These are phyloP conservation scores for Monascus ruber DNA, from an alignment of 2,329 filamentous ascomycete genomes.

Conservation along the genomic window DNA sequence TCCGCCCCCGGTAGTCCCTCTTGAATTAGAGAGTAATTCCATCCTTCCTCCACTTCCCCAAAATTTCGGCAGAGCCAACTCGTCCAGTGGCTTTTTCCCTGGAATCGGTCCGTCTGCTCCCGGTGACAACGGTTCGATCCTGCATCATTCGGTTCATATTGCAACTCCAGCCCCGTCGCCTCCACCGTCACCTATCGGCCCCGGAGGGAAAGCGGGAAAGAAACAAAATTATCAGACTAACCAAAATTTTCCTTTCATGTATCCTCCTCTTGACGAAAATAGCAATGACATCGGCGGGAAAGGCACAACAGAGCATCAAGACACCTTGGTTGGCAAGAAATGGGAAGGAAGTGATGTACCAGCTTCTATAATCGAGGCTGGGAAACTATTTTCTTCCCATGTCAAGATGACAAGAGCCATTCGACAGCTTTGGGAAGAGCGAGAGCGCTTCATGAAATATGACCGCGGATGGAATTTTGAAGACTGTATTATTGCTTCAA, in stretches of 20 bases:
- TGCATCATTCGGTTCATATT: slow-evolving; percentile 94
- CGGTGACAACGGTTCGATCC: slow-evolving; percentile 53
- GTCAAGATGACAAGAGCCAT: slow-evolving; percentile 88
- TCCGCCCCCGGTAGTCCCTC: slow-evolving; percentile 66
- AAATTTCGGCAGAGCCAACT: slow-evolving; percentile 52
- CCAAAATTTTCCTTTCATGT: slow-evolving; percentile 96
- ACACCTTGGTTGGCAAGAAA: slow-evolving; percentile 64
- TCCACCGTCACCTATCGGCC: slow-evolving; percentile 75
- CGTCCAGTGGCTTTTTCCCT: slow-evolving; percentile 51
- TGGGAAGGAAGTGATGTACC: slow-evolving; percentile 93
- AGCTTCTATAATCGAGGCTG: slow-evolving; percentile 87
- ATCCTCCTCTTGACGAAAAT: slow-evolving; percentile 77
- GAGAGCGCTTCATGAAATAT: slow-evolving; percentile 81
- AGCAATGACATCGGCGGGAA: slow-evolving; percentile 89
- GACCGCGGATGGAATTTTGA: slow-evolving; percentile 74
- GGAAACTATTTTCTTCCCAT: slow-evolving; percentile 76
- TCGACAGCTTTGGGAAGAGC: slow-evolving; percentile 87
- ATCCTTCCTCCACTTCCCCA: slow-evolving; percentile 77
- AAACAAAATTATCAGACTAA: slow-evolving; percentile 99
- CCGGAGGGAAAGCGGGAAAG: slow-evolving; percentile 82
- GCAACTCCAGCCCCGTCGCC: slow-evolving; percentile 96
- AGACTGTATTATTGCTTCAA: slow-evolving; percentile 21
- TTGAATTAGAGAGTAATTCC: slow-evolving; percentile 84
- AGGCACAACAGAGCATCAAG: slow-evolving; percentile 68
- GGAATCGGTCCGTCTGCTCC: slow-evolving; percentile 38